Base-by-base conservation (phyloP, 75 land plant genomes). In the Pinus albicaulis region DNA sequence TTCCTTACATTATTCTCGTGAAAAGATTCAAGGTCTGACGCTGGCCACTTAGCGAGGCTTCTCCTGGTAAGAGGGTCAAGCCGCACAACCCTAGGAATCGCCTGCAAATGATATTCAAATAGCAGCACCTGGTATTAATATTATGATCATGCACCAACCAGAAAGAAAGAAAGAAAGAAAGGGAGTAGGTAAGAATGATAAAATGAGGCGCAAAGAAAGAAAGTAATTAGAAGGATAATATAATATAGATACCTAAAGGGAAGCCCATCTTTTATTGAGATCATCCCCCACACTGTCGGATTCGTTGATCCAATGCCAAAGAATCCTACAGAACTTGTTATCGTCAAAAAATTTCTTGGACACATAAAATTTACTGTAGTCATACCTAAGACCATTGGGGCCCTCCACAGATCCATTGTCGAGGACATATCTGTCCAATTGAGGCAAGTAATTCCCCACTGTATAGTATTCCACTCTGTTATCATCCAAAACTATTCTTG, bases 11-110 rank as follows among this genome's bases (percentile, higher is more conserved):
- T 34, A 28, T 85, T 28, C 1, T 6, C 59, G 2, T 83, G 80
- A 19, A 91, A 79, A 1, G 26, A 26, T 59, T 90, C 86, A 4
- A 93, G 17, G 73, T 93, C 96, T 61, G 82, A 69, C 7, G 90
- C 73, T 8, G 95, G 95, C 91, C 91, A 90, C 59, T 88, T 89
- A 26, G 90, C 58, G 28, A 93, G 76, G 58, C 83, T 88, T 55
- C 77, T 83, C 23, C 83, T 81, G 41, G 79, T 84, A 4, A 20
- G 23, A 5, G 28, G 38, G 74, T 90, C 91, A 7, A 93, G 89
- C 28, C 28, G 28, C 28, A 28, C 28, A 28, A 28, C 28, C 28
- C 28, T 28, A 28, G 28, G 28, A 28, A 93, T 59, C 26, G 88
- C 23, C 92, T 92, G 82, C 77, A 75, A 0, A 23, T 24, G 15